These are phyloP conservation scores for Penicillium coprophilum DNA, from an alignment of 495 filamentous ascomycete species.

Conservation along the genomic window DNA sequence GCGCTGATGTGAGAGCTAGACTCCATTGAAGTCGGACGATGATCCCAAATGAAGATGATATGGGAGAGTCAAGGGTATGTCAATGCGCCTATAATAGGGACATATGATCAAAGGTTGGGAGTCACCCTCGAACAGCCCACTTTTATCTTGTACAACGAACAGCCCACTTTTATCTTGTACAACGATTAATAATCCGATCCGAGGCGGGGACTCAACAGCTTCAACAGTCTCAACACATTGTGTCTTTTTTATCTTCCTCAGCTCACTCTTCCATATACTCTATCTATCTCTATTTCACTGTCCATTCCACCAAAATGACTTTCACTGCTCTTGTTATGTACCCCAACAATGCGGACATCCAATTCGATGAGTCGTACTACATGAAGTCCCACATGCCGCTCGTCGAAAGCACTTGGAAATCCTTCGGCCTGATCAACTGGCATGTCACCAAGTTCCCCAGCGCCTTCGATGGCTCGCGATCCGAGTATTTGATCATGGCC, in stretches of 20 bases:
- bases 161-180: too few species aligned
- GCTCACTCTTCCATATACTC: neutral
- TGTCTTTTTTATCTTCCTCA: neutral
- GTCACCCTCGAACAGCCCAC: too few species aligned
- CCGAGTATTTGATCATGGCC: constrained; percentile 25
- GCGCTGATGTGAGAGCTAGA: neutral
- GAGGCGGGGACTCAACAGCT: too few species aligned
- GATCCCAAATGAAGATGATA: too few species aligned
- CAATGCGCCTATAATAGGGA: too few species aligned
- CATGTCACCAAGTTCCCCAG: constrained; percentile 21
- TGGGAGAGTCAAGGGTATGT: too few species aligned
- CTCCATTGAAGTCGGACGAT: neutral
- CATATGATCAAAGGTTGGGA: too few species aligned
- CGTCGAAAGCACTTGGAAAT: constrained; percentile 23
- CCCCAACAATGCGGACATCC: constrained; percentile 24
- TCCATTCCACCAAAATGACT: constrained; percentile 17
- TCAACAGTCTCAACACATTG: neutral
- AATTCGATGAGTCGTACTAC: constrained; percentile 31
- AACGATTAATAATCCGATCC: neutral
- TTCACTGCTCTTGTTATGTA: constrained; percentile 24
- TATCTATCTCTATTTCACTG: neutral
- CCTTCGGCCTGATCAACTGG: constrained; percentile 24
- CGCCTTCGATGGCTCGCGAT: constrained; percentile 16
- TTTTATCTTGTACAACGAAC: too few species aligned
- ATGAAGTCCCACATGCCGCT: constrained; percentile 30